phyloP scores from a whole-genome alignment of 257 asterid species.

The Fraxinus americana region DNA sequence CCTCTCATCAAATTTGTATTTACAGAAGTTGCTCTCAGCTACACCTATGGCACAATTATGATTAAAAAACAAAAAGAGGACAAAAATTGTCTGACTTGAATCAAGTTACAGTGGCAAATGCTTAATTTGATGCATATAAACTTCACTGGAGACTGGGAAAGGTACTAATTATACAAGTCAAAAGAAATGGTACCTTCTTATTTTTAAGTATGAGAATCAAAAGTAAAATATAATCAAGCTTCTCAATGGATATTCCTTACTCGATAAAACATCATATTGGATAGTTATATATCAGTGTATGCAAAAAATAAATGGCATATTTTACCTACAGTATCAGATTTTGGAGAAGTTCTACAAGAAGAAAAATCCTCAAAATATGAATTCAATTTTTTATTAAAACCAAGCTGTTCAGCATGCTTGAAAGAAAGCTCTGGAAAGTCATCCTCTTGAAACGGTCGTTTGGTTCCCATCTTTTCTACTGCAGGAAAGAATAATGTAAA shows the following conservation, averaged over 20 bases:
- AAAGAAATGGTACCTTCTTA: slow-evolving; percentile 1
- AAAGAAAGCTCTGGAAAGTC: slow-evolving; percentile 56
- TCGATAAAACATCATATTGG: background rate
- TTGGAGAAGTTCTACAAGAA: slow-evolving; percentile 26
- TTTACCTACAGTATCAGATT: slow-evolving; percentile 44
- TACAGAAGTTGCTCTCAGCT: slow-evolving; percentile 22
- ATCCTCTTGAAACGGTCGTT: slow-evolving; percentile 61
- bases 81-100: background rate
- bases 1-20: slow-evolving; percentile 20
- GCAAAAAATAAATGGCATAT: background rate
- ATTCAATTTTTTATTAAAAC: slow-evolving; percentile 24
- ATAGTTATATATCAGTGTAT: background rate
- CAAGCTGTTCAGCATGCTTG: slow-evolving; percentile 60
- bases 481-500: slow-evolving; percentile 16
- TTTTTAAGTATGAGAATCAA: slow-evolving; percentile 2
- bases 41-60: slow-evolving; percentile 22
- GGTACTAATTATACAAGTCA: background rate
- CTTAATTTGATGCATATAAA: slow-evolving; percentile 4
- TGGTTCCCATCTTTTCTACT: slow-evolving; percentile 60
- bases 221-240: background rate
- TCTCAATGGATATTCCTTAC: background rate
- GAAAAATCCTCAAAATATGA: slow-evolving; percentile 32
- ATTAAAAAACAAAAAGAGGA: slow-evolving; percentile 1
- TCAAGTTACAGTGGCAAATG: background rate
- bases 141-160: background rate